Evolutionary conservation across 345 rosid genomes (phyloP), one percentile per base, ranked within the genome.

Genomic region (Anastatica hierochuntica): DNA sequence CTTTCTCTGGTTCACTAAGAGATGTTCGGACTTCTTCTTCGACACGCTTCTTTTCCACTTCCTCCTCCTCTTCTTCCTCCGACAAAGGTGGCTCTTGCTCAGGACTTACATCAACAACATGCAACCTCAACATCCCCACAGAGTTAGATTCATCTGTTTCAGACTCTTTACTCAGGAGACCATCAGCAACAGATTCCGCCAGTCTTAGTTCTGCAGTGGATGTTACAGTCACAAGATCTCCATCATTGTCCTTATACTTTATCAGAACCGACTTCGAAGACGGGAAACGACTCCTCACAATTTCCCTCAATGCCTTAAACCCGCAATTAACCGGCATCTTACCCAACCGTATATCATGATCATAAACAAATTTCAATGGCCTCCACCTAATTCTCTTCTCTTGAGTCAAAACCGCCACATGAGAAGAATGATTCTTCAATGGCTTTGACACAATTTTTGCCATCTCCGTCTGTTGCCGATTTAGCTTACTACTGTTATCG

Each of bases 191-290:
- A 43, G 78, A 56, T 68, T 85, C 98, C 2, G 95, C 95, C 70
- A 80, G 53, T 60, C 79, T 81, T 24, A 92, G 86, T 67, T 92
- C 98, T 3, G 76, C 67, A 0, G 90, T 78, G 43, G 73, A 78
- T 2, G 98, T 92, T 15, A 88, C 67, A 29, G 95, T 92, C 43
- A 92, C 90, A 74, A 92, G 79, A 70, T 92, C 98, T 14, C 96
- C 96, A 49, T 92, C 98, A 60, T 29, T 81, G 53, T 92, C 98
- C 62, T 76, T 92, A 44, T 81, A 88, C 74, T 92, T 85, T 21
- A 92, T 72, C 80, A 92, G 71, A 15, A 92, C 84, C 3, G 96
- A 71, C 76, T 87, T 85, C 0, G 96, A 88, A 18, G 96, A 78
- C 3, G 94, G 94, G 49, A 83, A 88, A 5, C 94, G 84, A 60